Conservation (phyloP, 768 basidiomycete species). For the Mycena latifolia region DNA sequence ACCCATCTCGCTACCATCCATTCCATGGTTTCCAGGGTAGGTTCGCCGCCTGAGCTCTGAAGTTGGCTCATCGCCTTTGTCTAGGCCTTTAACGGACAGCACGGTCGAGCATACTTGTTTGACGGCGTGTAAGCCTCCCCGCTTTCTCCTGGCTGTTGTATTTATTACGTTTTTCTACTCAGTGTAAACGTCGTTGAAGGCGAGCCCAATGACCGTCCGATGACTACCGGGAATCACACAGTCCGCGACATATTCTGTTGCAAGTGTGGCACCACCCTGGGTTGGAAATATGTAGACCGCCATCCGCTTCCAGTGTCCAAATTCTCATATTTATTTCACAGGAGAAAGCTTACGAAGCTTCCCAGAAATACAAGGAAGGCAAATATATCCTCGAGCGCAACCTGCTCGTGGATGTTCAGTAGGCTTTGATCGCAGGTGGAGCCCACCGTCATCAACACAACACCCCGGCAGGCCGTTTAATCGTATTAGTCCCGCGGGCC, state of each 20-base stretch:
- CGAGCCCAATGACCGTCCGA: constrained; percentile 89
- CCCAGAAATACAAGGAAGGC: constrained; percentile 98
- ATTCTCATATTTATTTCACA: constrained; percentile 46
- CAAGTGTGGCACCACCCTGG: constrained; percentile 89
- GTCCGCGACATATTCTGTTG: constrained; percentile 95
- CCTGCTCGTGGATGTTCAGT: constrained; percentile 89
- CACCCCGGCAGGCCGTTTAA: constrained; percentile 34
- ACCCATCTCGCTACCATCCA: constrained; percentile 94
- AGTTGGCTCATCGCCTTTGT: constrained; percentile 33
- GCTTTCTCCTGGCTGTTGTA: constrained; percentile 27
- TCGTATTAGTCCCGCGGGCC: constrained; percentile 27
- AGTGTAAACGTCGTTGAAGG: constrained; percentile 95
- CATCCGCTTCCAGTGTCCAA: background rate
- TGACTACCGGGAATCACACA: constrained; percentile 97
- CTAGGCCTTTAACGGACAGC: constrained; percentile 97
- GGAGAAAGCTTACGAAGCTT: constrained; percentile 92
- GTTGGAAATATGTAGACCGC: constrained; percentile 96
- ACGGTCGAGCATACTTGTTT: constrained; percentile 95
- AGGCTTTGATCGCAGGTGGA: constrained; percentile 36
- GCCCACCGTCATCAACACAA: constrained; percentile 29
- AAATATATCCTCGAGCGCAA: constrained; percentile 98
- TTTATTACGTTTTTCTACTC: constrained; percentile 33
- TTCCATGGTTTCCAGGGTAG: constrained; percentile 89
- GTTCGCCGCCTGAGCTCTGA: constrained; percentile 41
- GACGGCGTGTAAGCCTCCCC: constrained; percentile 83